Evolutionary conservation across 352 stramenopile genomes (phyloP), one percentile per base, ranked within the genome.

Genomic region (Phytophthora chlamydospora): DNA sequence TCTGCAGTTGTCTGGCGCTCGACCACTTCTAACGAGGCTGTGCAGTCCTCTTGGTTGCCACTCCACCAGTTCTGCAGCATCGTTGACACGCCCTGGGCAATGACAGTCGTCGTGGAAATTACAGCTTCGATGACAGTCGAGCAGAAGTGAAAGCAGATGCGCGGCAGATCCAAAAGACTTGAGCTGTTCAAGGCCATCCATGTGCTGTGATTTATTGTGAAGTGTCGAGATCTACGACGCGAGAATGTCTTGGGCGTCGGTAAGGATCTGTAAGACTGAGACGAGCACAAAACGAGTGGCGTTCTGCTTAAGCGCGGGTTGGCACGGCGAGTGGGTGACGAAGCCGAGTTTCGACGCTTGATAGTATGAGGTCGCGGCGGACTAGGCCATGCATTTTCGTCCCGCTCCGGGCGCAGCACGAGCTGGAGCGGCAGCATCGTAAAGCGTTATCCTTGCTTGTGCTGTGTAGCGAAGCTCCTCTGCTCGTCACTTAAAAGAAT

Each of bases 351-450:
- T 44, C 64, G 64, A 21, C 64, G 53, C 34, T 68, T 68, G 40
- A 12, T 62, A 8, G 21, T 36, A 34, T 46, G 52, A 45, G 36
- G 13, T 19, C 43, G 65, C 16, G 46, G 58, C 32, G 65, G 59
- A 33, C 59, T 69, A 33, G 58, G 65, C 58, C 64, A 69, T 13
- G 51, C 48, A 8, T 31, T 44, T 34, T 64, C 64, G 13, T 31
- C 47, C 17, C 52, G 65, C 45, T 69, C 65, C 0, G 59, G 53
- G 6, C 38, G 53, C 13, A 69, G 47, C 11, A 69, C 48, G 9
- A 69, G 31, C 41, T 69, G 47, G 8, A 73, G 65, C 8, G 65
- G 52, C 29, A 68, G 47, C 64, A 73, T 73, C 10, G 17, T 27
- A 27, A 55, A 55, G 39, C 16, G 6, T 11, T 14, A n/a, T 40